A percentile compares a stretch with the other conserved stretches of the same genome.
Conservation (phyloP, 192 early-diverging fungal genomes). For the Coemansia sp. region DNA sequence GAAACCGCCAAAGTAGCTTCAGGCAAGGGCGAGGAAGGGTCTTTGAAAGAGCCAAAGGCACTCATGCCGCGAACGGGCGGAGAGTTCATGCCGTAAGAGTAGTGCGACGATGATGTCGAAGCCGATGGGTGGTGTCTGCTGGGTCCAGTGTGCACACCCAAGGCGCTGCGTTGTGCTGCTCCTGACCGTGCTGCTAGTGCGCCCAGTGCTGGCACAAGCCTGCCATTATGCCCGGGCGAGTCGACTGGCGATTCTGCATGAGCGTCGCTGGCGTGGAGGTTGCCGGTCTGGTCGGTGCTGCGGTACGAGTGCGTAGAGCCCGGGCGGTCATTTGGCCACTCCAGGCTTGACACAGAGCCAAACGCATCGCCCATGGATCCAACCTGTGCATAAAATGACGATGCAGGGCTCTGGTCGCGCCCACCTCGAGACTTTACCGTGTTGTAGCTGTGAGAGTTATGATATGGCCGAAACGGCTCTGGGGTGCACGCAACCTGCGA, state of each 20-base stretch:
- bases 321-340: conserved; percentile 43
- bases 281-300: conserved; percentile 20
- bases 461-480: conserved; percentile 20
- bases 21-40: conserved; percentile 12
- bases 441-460: conserved; percentile 21
- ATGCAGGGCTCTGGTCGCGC: conserved; percentile 15
- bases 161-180: conserved; percentile 16
- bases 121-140: conserved; percentile 43
- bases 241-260: conserved; percentile 50
- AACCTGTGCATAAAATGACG: conserved; percentile 25
- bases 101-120: conserved; percentile 44
- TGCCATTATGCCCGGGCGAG: conserved; percentile 17
- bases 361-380: conserved; percentile 37
- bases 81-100: conserved; percentile 31
- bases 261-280: conserved; percentile 13
- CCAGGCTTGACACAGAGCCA: conserved; percentile 43
- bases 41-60: conserved; percentile 6
- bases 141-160: conserved; percentile 19
- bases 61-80: conserved; percentile 24
- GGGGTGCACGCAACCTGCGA: conserved; percentile 17
- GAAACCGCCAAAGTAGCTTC: conserved; percentile 10
- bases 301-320: conserved; percentile 36
- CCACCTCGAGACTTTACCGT: conserved; percentile 15
- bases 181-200: conserved; percentile 38
- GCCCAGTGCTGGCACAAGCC: conserved; percentile 38